Percentiles rank a stretch among this genome's conserved stretches.
Conservation (phyloP, 805 yeast genomes). For the Candida coquimbonensis region DNA sequence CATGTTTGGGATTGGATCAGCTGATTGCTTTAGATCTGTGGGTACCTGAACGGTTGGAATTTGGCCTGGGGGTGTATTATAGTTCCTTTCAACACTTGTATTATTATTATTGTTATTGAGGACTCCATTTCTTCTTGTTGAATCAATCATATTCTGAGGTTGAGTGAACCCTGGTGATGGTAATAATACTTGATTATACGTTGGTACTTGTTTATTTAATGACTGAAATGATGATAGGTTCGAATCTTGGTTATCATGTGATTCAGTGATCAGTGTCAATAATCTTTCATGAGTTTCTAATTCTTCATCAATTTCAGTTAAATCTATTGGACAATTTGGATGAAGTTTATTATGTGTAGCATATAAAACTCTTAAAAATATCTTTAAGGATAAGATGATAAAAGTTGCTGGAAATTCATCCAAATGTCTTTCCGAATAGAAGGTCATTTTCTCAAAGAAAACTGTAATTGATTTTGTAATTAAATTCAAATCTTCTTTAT, state of each 20-base stretch:
- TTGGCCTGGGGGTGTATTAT: too few relatives aligned
- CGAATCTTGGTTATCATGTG: neutral
- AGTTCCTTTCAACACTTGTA: too few relatives aligned
- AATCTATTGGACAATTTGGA: slow-evolving; percentile 3
- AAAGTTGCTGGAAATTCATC: slow-evolving; percentile 9
- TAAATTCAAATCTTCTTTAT: slow-evolving; percentile 13
- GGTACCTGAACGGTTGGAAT: too few relatives aligned
- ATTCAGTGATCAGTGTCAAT: neutral
- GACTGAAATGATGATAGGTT: neutral
- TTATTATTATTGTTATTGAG: too few relatives aligned
- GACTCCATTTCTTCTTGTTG: neutral
- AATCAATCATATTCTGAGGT: neutral
- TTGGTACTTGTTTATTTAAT: neutral
- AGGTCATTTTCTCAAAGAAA: slow-evolving; percentile 5
- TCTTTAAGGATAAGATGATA: slow-evolving; percentile 11
- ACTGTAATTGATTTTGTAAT: slow-evolving; percentile 5
- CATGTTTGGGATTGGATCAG: neutral
- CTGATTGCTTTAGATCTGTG: neutral
- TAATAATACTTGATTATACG: neutral
- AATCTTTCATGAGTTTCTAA: neutral
- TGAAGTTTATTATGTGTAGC: slow-evolving; percentile 13
- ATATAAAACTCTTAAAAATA: slow-evolving; percentile 17
- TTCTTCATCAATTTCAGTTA: slow-evolving; percentile 8
- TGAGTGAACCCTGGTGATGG: too few relatives aligned
- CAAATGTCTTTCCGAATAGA: neutral